Evolutionary conservation across 1,284 basidiomycete genomes (phyloP), one percentile per base, ranked within the genome.

Genomic region (Ceratobasidium sp.): DNA sequence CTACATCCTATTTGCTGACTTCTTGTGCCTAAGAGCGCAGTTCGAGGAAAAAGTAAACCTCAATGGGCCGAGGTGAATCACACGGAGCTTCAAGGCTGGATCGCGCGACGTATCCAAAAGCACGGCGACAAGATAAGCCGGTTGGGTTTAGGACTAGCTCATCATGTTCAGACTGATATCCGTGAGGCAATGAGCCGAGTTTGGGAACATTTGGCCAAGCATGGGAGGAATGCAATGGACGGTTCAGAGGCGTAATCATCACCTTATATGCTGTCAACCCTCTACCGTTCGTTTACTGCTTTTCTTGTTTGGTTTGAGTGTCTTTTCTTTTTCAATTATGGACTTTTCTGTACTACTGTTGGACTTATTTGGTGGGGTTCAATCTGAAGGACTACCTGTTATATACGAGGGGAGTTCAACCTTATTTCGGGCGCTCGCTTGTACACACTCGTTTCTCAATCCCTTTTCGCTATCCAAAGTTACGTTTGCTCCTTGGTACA

Each of bases 101-200:
- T 74, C 71, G 65, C 64, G 48, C 23, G 20, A 20, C 71, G 71
- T 56, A 74, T 74, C 23, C 71, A 65, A n/a, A 74, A 52, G 40
- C 71, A 74, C 23, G 71, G 71, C 48, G 71, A 74, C 44, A 56
- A 74, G 50, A 74, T 74, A 17, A 56, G 59, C 26, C 71, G 71
- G 54, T 54, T 74, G 15, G 71, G 71, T 17, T 65, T 65, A 74
- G 61, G 61, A 65, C 15, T 48, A 65, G 42, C 69, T 15, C 7
- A 46, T 42, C 20, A 59, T 48, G 61, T 74, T 26, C 71, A 74
- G 40, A 64, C 44, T 40, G 71, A 74, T 65, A 74, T 74, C 26
- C 15, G 61, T 10, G 59, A 74, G 48, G 71, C 71, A 7, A 74
- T 74, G 71, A 48, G 46, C 20, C 59, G 71, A 9, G 61, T 74